phyloP scores from a whole-genome alignment of 1,139 yeast genomes.

The Meyerozyma elateridarum region DNA sequence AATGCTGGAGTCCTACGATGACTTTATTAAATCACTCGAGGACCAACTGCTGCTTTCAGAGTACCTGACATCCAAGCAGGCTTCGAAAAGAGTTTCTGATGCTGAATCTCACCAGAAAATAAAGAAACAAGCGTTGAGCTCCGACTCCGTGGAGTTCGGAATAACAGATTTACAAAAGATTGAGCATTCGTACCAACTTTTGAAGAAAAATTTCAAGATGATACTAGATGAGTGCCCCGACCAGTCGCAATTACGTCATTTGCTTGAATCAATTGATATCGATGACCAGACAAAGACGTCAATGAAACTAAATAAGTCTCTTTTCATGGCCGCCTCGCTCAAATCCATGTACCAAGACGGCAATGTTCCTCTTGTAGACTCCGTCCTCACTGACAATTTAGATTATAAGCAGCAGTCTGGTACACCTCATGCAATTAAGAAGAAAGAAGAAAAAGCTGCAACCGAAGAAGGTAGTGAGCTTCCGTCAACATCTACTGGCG shows the following conservation, averaged over 20 bases:
- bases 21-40: conserved; percentile 1
- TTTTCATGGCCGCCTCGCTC: conserved; percentile 10
- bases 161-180: conserved; percentile 11
- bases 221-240: conserved; percentile 13
- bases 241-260: conserved; percentile 5
- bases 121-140: conserved; percentile 1
- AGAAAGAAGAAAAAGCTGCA: too few species aligned
- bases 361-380: conserved; percentile 10
- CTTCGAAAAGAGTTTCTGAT: neutral
- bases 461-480: too few species aligned
- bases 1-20: conserved; percentile 4
- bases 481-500: too few species aligned
- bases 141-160: conserved; percentile 1
- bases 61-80: neutral
- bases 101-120: neutral
- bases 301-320: conserved; percentile 8
- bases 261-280: conserved; percentile 5
- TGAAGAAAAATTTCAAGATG: conserved; percentile 11
- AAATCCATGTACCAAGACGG: conserved; percentile 9
- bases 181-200: conserved; percentile 12
- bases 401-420: too few species aligned
- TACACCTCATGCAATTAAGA: too few species aligned
- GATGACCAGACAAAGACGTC: conserved; percentile 9
- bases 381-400: conserved; percentile 5
- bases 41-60: neutral